These are phyloP conservation scores for Akanthomyces lecanii DNA, from an alignment of 2,329 filamentous ascomycete species.

Conservation along the genomic window DNA sequence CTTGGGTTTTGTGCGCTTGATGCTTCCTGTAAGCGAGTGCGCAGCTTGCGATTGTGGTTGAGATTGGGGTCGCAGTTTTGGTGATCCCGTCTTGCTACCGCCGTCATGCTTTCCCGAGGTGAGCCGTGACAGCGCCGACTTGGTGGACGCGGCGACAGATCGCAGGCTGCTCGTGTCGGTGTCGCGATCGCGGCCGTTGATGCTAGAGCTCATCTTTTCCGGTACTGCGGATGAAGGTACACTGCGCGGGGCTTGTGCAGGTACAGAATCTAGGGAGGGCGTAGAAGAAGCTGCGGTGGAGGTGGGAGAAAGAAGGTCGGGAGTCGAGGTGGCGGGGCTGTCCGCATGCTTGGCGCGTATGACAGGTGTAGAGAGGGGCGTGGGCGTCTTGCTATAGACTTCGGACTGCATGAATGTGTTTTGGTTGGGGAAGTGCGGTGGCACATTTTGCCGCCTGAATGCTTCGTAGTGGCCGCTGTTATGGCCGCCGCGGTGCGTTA, in stretches of 20 bases:
- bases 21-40: slow-evolving; percentile 20
- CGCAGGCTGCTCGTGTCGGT: slow-evolving; percentile 49
- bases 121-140: slow-evolving; percentile 48
- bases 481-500: slow-evolving; percentile 93
- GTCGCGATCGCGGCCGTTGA: slow-evolving; percentile 37
- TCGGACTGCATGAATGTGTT: slow-evolving; percentile 73
- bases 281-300: slow-evolving; percentile 34
- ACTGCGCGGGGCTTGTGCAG: slow-evolving; percentile 27
- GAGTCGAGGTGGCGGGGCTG: slow-evolving; percentile 44
- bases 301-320: slow-evolving; percentile 41
- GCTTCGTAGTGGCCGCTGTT: slow-evolving; percentile 97
- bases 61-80: slow-evolving; percentile 21
- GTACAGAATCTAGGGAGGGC: slow-evolving; percentile 33
- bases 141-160: slow-evolving; percentile 54
- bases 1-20: slow-evolving; percentile 38
- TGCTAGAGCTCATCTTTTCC: slow-evolving; percentile 21
- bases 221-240: slow-evolving; percentile 26
- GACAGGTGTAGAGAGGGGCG: slow-evolving; percentile 47
- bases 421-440: slow-evolving; percentile 76
- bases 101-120: slow-evolving; percentile 34
- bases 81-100: slow-evolving; percentile 24
- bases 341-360: slow-evolving; percentile 34
- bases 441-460: slow-evolving; percentile 79
- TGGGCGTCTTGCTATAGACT: slow-evolving; percentile 63
- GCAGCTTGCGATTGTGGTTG: slow-evolving; percentile 14